phyloP scores from a whole-genome alignment of 2,329 filamentous ascomycete species.

The Trichoderma sp. region DNA sequence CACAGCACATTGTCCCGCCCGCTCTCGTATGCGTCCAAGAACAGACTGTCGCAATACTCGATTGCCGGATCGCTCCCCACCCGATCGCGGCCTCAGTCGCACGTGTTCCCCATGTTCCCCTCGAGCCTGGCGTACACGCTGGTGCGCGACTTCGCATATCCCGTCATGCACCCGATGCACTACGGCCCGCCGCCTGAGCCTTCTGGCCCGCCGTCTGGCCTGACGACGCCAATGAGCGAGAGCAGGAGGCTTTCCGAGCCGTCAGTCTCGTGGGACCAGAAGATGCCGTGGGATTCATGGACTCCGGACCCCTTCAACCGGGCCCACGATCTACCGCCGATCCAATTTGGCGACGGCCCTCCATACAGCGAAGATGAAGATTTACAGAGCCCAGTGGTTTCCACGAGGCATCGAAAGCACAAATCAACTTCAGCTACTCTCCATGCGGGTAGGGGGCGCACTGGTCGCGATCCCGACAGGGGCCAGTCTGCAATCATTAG shows the following conservation, averaged over 20 bases:
- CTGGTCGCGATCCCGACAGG: slow-evolving; percentile 43
- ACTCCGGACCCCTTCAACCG: slow-evolving; percentile 53
- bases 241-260: slow-evolving; percentile 78
- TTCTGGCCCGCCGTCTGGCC: slow-evolving; percentile 66
- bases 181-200: slow-evolving; percentile 85
- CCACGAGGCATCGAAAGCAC: slow-evolving; percentile 80
- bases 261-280: slow-evolving; percentile 70
- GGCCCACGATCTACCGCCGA: slow-evolving; percentile 72
- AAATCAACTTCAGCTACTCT: slow-evolving; percentile 62
- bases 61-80: slow-evolving; percentile 57
- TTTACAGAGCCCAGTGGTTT: slow-evolving; percentile 84
- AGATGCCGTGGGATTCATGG: slow-evolving; percentile 59
- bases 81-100: slow-evolving; percentile 76
- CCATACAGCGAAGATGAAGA: slow-evolving; percentile 97
- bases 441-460: slow-evolving; percentile 42
- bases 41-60: slow-evolving; percentile 81
- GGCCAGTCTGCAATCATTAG: slow-evolving; percentile 43
- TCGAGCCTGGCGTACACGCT: slow-evolving; percentile 84
- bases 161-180: slow-evolving; percentile 77
- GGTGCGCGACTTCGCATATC: slow-evolving; percentile 95
- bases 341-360: slow-evolving; percentile 82
- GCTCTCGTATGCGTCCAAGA: slow-evolving; percentile 74
- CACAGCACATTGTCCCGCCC: slow-evolving; percentile 62
- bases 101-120: slow-evolving; percentile 77
- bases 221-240: slow-evolving; percentile 83